Percentiles rank a stretch among this genome's conserved stretches.
phyloP scores from a whole-genome alignment of 2,329 filamentous ascomycete genomes.

The Leptographium radiaticola region DNA sequence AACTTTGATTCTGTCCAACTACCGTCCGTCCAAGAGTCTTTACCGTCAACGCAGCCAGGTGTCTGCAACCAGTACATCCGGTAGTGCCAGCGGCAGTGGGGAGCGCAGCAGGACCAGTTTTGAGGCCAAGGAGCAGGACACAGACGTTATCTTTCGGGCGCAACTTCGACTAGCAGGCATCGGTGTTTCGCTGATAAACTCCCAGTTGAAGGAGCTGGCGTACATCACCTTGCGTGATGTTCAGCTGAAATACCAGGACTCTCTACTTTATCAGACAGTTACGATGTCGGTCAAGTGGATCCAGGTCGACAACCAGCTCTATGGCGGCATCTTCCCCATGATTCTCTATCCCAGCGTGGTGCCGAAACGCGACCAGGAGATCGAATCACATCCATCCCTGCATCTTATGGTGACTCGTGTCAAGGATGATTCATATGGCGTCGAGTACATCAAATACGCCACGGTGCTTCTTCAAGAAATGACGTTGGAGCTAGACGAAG shows the following conservation, averaged over 20 bases:
- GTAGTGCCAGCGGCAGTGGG: constrained; percentile 16
- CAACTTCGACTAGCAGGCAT: constrained; percentile 81
- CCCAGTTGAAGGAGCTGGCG: constrained; percentile 79
- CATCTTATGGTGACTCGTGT: constrained; percentile 85
- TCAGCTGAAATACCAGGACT: constrained; percentile 82
- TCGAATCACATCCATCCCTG: constrained; percentile 89
- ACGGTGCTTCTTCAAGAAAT: constrained; percentile 91
- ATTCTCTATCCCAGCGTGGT: constrained; percentile 95
- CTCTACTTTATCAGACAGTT: constrained; percentile 82
- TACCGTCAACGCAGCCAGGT: constrained; percentile 47
- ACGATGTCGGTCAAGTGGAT: constrained; percentile 95
- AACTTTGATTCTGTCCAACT: constrained; percentile 87
- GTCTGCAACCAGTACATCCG: constrained; percentile 33
- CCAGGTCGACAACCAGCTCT: constrained; percentile 96
- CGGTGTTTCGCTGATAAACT: constrained; percentile 86
- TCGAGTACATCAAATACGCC: constrained; percentile 96
- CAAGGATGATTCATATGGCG: constrained; percentile 96
- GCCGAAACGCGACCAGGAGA: constrained; percentile 90
- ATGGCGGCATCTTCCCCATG: constrained; percentile 96
- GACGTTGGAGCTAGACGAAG: constrained; percentile 94
- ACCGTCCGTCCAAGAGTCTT: constrained; percentile 81
- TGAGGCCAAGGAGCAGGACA: constrained; percentile 87
- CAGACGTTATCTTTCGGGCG: constrained; percentile 76
- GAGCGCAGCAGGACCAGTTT: constrained; percentile 48
- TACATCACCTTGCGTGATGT: constrained; percentile 91